Base-by-base conservation (phyloP, 257 asterid species). In the Rubia yunnanensis region DNA sequence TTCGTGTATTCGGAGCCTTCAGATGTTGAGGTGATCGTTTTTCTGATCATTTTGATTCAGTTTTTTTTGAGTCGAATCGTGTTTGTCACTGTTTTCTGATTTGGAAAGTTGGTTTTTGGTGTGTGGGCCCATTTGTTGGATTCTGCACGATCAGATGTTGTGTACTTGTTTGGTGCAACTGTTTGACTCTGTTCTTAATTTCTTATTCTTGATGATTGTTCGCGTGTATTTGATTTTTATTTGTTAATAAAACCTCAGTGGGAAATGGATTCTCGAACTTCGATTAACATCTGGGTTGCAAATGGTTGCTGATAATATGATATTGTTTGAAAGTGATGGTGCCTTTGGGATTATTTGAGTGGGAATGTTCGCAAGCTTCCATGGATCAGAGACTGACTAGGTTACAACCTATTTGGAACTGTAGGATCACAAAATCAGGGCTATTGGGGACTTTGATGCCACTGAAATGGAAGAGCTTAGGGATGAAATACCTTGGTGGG, bases 401-500 rank as follows among this genome's bases (percentile, higher is more conserved):
- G 10, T 63, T 27, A 65, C 38, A 26, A 58, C 36, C 54, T 72
- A 63, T 38, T 44, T 77, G 70, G 31, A 28, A 59, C 58, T 60
- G 31, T 75, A 91, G 98, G 91, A 82, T 63, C 78, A 79, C 5
- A 79, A 49, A 69, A 31, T 65, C 58, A 81, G 14, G 74, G 83
- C 86, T n/a, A 75, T 88, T 28, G 67, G 63, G 26, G 91, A 88
- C 71, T 78, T 83, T 46, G 91, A 84, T 63, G 26, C 85, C 7
- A 74, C 70, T 28, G 80, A 71, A 36, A 39, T 91, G 68, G 88
- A 83, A 74, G 88, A 86, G 57, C 86, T 91, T 59, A 79, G 81
- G 86, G 81, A 88, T 1, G 98, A 88, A 68, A 81, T 91, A 65
- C 98, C 98, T 30, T 70, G 79, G 30, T 91, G 98, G 98, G 87